A percentile compares a stretch with the other conserved stretches of the same genome.
Conservation (phyloP, 345 rosid species). For the Punica granatum region DNA sequence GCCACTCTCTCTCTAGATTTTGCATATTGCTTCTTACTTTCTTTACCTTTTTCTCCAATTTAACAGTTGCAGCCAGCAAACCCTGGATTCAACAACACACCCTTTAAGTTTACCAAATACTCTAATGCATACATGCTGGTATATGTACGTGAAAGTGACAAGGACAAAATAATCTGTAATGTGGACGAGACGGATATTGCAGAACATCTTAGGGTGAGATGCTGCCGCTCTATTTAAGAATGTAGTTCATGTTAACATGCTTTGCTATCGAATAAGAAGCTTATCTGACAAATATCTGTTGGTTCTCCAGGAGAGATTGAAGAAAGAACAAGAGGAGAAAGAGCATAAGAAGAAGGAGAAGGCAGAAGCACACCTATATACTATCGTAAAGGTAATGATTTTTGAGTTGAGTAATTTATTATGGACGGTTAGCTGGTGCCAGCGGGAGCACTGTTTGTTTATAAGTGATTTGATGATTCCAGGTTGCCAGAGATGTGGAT, state of each 20-base stretch:
- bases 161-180: slow-evolving; percentile 89
- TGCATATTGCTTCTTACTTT: neutral
- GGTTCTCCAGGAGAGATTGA: slow-evolving; percentile 65
- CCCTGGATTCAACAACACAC: slow-evolving; percentile 90
- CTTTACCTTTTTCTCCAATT: slow-evolving; percentile 11
- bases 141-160: slow-evolving; percentile 92
- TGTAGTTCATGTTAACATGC: neutral
- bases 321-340: slow-evolving; percentile 94
- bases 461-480: slow-evolving; percentile 9
- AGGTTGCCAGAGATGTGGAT: slow-evolving; percentile 95
- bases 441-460: slow-evolving; percentile 8
- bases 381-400: slow-evolving; percentile 63
- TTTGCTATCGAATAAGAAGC: neutral
- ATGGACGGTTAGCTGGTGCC: neutral
- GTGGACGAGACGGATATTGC: slow-evolving; percentile 99
- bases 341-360: slow-evolving; percentile 82
- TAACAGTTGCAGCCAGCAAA: slow-evolving; percentile 80
- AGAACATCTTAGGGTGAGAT: slow-evolving; percentile 79
- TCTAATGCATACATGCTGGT: slow-evolving; percentile 99
- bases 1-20: neutral
- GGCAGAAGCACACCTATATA: slow-evolving; percentile 89
- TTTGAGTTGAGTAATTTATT: neutral
- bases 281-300: neutral
- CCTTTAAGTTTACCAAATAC: slow-evolving; percentile 83
- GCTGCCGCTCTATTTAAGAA: slow-evolving; percentile 11